Evolutionary conservation across 805 yeast species (phyloP).

Genomic region (Yamadazyma akitaensis): DNA sequence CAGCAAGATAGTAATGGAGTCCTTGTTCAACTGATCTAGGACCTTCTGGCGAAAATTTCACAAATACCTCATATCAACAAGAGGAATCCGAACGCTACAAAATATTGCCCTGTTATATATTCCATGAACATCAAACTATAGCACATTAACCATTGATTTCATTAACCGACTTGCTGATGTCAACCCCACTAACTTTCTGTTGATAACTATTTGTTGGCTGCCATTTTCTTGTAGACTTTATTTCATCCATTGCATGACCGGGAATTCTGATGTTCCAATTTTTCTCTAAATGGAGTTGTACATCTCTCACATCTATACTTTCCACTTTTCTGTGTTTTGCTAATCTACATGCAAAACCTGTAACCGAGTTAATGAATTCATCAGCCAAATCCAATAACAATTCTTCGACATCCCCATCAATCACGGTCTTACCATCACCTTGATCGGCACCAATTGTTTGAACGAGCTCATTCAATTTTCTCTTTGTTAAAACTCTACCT

Average conservation of each 20-base stretch:
- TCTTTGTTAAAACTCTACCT: conserved; percentile 79
- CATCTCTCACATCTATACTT: conserved; percentile 79
- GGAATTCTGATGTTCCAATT: conserved; percentile 90
- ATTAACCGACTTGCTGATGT: conserved; percentile 58
- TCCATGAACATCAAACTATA: background rate
- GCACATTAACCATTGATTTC: conserved; percentile 25
- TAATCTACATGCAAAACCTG: conserved; percentile 88
- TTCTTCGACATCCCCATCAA: conserved; percentile 96
- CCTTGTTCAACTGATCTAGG: too few species aligned
- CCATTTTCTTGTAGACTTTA: conserved; percentile 72
- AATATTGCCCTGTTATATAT: background rate
- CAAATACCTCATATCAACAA: too few species aligned
- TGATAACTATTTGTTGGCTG: conserved; percentile 60
- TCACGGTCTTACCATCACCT: conserved; percentile 85
- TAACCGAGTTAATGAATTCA: conserved; percentile 87
- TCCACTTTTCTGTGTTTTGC: conserved; percentile 94
- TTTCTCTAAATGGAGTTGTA: conserved; percentile 80
- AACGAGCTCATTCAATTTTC: conserved; percentile 86
- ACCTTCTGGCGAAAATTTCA: too few species aligned
- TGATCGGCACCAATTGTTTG: conserved; percentile 78
- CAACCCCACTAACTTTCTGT: conserved; percentile 68
- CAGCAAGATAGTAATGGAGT: too few species aligned
- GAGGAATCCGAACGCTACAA: too few species aligned
- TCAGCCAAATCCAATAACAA: conserved; percentile 88
- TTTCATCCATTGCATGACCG: conserved; percentile 89